Evolutionary conservation across 257 asterid species (phyloP), one percentile per base, ranked within the genome.

Genomic region (Nemophila menziesii): DNA sequence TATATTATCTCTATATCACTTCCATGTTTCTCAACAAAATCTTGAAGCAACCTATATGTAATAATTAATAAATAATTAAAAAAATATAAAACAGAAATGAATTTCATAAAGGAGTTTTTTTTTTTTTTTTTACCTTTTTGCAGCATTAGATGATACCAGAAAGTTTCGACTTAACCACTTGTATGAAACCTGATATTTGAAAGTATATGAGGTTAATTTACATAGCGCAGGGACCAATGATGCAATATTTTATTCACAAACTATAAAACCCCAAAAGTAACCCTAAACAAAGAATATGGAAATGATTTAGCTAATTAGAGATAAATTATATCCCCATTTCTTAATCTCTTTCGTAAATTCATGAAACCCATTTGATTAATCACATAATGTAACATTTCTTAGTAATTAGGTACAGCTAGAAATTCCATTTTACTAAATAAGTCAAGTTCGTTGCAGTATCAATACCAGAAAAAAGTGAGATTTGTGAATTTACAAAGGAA

Each of bases 151-250:
- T 27, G 96, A 77, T 39, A 90, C 79, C 74, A 62, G 64, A 66
- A 75, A 84, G 45, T 80, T 80, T 33, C 93, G 82, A 72, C 95
- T 90, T 22, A 90, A 72, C 99, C 99, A 90, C 70, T 90, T 90
- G 77, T 90, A 90, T 13, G 99, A 90, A 60, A 90, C 93, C 99
- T 90, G 61, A 29, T 12, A 22, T 34, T 44, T 39, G 49, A 33
- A 40, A 27, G 43, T 14, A n/a, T n/a, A n/a, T n/a, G n/a, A n/a
- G n/a, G n/a, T n/a, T n/a, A n/a, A n/a, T n/a, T n/a, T n/a, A n/a
- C n/a, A n/a, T n/a, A n/a, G n/a, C n/a, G n/a, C n/a, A n/a, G n/a
- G n/a, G n/a, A n/a, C n/a, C n/a, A n/a, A n/a, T n/a, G n/a, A n/a
- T n/a, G n/a, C 8, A 29, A 2, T 7, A 29, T 7, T 29, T 29